Base-by-base conservation (phyloP, 441 rosid species). In the Arabidopsis hybrid region DNA sequence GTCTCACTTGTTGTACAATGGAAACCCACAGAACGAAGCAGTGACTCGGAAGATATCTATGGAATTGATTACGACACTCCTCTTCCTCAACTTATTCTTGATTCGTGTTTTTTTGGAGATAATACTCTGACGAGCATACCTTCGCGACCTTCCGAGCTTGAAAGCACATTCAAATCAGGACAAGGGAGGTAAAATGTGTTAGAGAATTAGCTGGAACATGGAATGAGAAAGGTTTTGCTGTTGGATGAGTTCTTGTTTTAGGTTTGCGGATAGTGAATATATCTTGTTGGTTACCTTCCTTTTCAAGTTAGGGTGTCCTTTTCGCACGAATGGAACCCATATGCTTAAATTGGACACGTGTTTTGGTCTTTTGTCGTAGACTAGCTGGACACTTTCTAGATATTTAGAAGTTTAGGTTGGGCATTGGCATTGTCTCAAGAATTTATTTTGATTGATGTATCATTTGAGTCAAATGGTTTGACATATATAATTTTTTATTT, bases 41-140 rank as follows among this genome's bases (percentile, higher is more conserved):
- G 70, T 1, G 85, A 83, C 72, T 51, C 83, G 0, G 97, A 89
- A 35, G 91, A 88, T 76, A 51, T 78, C 0, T 85, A 80, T 71
- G 92, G 87, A 52, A 83, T 83, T 1, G 92, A 90, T 72, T 85
- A 81, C 5, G 87, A 90, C 11, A 80, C 86, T 87, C 77, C 96
- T 2, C 75, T 85, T 49, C 31, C 55, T 49, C 53, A 17, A 8
- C 3, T 59, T 39, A 67, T 81, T 3, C 83, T 88, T 11, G 70
- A 71, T 65, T 84, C 89, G 2, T 78, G 84, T 1, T 78, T 70
- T 63, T 88, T 32, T 46, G 67, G 71, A 2, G 89, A 79, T 46
- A 87, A 88, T 81, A 90, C 91, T 85, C 83, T 82, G 68, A 81
- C 90, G 12, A 93, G 97, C 17, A 86, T 91, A 56, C 92, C 98